Conservation (phyloP, 1,139 yeast species). For the Geotrichum phurueaensis region DNA sequence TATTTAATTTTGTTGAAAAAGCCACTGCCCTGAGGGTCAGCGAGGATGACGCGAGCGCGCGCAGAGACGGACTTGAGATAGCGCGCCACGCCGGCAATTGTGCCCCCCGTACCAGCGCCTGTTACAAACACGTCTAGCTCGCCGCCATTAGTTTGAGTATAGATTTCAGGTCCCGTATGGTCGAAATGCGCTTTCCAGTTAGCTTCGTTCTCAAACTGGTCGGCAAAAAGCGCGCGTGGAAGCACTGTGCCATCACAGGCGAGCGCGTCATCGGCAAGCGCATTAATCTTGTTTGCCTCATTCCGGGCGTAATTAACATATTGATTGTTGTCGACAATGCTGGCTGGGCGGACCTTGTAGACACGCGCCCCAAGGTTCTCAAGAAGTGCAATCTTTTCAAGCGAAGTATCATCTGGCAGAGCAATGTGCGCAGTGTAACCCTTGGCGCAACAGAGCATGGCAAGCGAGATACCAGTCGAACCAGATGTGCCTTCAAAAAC, state of each 20-base stretch:
- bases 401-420: constrained; percentile 90
- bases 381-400: constrained; percentile 68
- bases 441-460: constrained; percentile 76
- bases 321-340: constrained; percentile 88
- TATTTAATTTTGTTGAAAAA: constrained; percentile 73
- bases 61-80: constrained; percentile 49
- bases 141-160: constrained; percentile 55
- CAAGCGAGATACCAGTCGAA: constrained; percentile 90
- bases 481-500: constrained; percentile 95
- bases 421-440: constrained; percentile 91
- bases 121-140: constrained; percentile 68
- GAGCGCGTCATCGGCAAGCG: constrained; percentile 31
- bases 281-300: constrained; percentile 52
- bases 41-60: constrained; percentile 45
- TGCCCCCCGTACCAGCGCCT: constrained; percentile 72
- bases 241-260: constrained; percentile 4
- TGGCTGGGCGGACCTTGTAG: constrained; percentile 90
- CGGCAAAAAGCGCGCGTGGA: constrained; percentile 70
- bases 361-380: constrained; percentile 73
- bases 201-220: constrained; percentile 88
- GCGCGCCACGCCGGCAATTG: constrained; percentile 80
- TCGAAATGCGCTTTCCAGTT: constrained; percentile 82
- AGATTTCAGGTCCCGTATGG: constrained; percentile 89
- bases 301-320: constrained; percentile 82
- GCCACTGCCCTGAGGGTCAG: constrained; percentile 97